These are phyloP conservation scores for Trichoderma lentiforme DNA, from an alignment of 2,329 filamentous ascomycete species.

Conservation along the genomic window DNA sequence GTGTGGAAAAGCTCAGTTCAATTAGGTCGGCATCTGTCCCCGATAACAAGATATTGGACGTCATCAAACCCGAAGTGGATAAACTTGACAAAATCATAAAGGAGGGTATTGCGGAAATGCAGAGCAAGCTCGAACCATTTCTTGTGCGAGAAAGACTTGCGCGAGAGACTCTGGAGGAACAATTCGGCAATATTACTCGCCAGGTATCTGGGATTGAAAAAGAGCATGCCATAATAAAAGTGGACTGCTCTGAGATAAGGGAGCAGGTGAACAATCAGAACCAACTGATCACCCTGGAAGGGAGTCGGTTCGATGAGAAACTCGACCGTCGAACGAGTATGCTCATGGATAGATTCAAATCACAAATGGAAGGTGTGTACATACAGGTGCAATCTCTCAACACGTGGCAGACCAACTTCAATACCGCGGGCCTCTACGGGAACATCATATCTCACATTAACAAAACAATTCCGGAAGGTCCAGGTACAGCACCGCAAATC, in stretches of 20 bases:
- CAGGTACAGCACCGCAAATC: slow-evolving; percentile 20
- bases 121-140: slow-evolving; percentile 19
- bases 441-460: slow-evolving; percentile 40
- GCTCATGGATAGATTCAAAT: neutral
- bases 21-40: neutral
- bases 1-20: neutral
- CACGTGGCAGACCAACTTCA: slow-evolving; percentile 48
- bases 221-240: slow-evolving; percentile 7
- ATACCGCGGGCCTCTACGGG: slow-evolving; percentile 40
- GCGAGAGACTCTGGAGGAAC: slow-evolving; percentile 17
- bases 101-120: neutral
- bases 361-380: neutral
- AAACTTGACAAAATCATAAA: neutral
- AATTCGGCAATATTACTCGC: slow-evolving; percentile 13
- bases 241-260: neutral
- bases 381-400: slow-evolving; percentile 39
- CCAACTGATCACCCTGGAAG: slow-evolving; percentile 21
- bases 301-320: slow-evolving; percentile 31
- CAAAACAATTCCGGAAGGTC: slow-evolving; percentile 24
- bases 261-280: slow-evolving; percentile 26
- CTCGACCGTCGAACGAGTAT: neutral
- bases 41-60: neutral
- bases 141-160: slow-evolving; percentile 24
- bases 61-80: neutral
- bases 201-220: slow-evolving; percentile 2